Evolutionary conservation across 2,329 filamentous ascomycete genomes (phyloP), one percentile per base, ranked within the genome.

Genomic region (Colletotrichum sp.): DNA sequence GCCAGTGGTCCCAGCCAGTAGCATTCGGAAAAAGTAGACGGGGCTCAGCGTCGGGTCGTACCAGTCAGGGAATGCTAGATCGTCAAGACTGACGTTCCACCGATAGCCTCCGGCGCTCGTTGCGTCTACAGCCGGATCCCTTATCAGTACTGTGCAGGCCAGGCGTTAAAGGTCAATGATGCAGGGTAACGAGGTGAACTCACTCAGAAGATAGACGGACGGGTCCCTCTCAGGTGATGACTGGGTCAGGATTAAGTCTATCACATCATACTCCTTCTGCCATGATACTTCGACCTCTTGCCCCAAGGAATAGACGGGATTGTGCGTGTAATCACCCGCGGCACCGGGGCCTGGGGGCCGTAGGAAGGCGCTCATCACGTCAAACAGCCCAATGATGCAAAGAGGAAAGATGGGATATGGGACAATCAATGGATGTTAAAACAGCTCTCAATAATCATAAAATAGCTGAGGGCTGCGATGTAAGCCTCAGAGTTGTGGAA

Each of bases 391-490:
- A 49, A 49, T 0, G 18, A n/a, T 12, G 18, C 39, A 49, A n/a
- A n/a, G 0, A n/a, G 9, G 18, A 49, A 49, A n/a, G 9, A 49
- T 4, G 9, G 39, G 18, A 12, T 4, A 2, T 49, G 3, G 18
- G 5, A 49, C 18, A 49, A 49, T 6, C 9, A n/a, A n/a, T 12
- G 18, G 3, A 12, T n/a, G 39, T 6, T 0, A 4, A 49, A 49
- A 0, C 39, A 49, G 9, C 39, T 49, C 1, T 49, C 3, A 2
- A 7, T 12, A n/a, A 3, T 10, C 0, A n/a, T 10, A 6, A 6
- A 49, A 49, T 0, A 10, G 9, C 18, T 12, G 39, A 4, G 16
- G 16, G 18, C 18, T 7, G 39, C 0, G 18, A n/a, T n/a, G 5
- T 18, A n/a, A 44, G 39, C 16, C 39, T 44, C 18, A 2, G 16